Percentiles rank a stretch among this genome's conserved stretches.
Evolutionary conservation across 2,329 filamentous ascomycete genomes (phyloP).

Genomic region (Akanthomyces uredinophilus): DNA sequence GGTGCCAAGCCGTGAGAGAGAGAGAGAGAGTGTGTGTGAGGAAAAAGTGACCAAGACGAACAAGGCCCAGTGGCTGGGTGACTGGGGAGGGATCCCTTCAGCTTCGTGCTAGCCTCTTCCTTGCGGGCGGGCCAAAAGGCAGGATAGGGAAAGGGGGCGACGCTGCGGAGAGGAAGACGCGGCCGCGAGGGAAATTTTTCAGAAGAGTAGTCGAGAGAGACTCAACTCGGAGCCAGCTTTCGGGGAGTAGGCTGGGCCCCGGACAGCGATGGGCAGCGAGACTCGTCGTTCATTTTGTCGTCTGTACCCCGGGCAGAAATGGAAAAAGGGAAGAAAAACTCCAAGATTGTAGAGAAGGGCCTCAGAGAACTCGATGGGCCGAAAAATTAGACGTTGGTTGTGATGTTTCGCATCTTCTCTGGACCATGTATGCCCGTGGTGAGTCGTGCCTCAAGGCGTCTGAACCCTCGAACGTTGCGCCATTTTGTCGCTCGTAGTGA

Average conservation of each 20-base stretch:
- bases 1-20: neutral
- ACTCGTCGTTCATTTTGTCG: conserved; percentile 9
- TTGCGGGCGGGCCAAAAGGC: neutral
- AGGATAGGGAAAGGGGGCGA: neutral
- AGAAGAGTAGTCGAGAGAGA: neutral
- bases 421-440: neutral
- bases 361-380: neutral
- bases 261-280: neutral
- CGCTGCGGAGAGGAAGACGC: neutral
- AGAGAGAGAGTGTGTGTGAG: too few relatives aligned
- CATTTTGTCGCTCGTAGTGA: neutral
- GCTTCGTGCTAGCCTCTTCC: neutral
- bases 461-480: neutral
- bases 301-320: neutral
- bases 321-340: neutral
- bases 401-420: neutral
- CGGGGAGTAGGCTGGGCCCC: conserved; percentile 6
- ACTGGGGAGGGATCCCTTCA: neutral
- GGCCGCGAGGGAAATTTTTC: too few relatives aligned
- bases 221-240: neutral
- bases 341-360: neutral
- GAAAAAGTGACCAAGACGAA: too few relatives aligned
- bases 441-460: neutral
- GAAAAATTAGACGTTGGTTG: neutral
- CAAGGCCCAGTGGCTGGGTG: neutral